Evolutionary conservation across 83 land plant species (phyloP), one percentile per base, ranked within the genome.

Genomic region (Thuja plicata): DNA sequence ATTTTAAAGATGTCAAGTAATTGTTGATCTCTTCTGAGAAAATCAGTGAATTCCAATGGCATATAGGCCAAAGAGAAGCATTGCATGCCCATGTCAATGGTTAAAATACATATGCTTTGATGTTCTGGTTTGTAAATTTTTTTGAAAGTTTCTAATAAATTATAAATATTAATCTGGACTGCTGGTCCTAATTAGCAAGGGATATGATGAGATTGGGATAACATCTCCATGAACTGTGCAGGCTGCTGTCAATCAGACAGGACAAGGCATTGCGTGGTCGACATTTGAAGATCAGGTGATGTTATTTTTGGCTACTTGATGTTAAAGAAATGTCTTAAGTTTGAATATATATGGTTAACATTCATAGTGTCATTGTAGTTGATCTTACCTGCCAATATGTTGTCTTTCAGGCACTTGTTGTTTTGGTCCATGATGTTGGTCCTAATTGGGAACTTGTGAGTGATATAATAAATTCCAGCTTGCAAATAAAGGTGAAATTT

Each of bases 381-480:
- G 5, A 17, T 88, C 43, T 76, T 8, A 84, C 48, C 48, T 88
- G 30, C 71, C 66, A 55, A 34, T 83, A 57, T 54, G 50, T 87
- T 19, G 11, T 30, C 21, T 88, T 62, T 57, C 91, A 98, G 99
- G 98, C 99, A 70, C 98, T 98, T 91, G 94, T 98, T 92, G 99
- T 96, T 76, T 95, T 98, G 81, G 99, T 97, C 86, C 98, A 98
- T 92, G 99, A 98, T 85, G 90, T 98, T 91, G 99, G 99, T 86
- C 94, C 96, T 76, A 98, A 98, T 83, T 98, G 99, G 99, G 99
- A 98, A 91, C 95, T 98, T 89, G 93, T 98, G 3, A 98, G 98
- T 90, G 99, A 98, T 91, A 97, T 94, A 48, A 89, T 98, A 43
- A 97, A 98, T 89, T 92, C 97, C 84, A 94, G 92, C 52, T 91